phyloP scores from a whole-genome alignment of 2,329 filamentous ascomycete genomes.

The Exophiala viscosa region DNA sequence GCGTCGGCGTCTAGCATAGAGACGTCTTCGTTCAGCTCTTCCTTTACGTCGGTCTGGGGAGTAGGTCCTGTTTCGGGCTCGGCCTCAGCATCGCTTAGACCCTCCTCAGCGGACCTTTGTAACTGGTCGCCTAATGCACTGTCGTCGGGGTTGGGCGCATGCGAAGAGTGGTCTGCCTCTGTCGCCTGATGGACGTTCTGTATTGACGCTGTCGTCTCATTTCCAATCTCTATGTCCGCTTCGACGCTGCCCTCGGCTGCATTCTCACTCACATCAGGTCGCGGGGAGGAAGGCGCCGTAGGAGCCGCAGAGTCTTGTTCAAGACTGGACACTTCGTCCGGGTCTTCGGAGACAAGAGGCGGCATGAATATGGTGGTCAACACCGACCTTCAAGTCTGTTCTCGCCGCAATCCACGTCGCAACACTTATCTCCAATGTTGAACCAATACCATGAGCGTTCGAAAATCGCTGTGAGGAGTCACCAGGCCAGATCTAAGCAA shows the following conservation, averaged over 20 bases:
- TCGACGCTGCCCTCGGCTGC: not conserved
- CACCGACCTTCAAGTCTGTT: not conserved
- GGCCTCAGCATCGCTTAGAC: conserved; percentile 12
- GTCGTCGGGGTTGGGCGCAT: conserved; percentile 15
- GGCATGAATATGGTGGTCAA: conserved; percentile 9
- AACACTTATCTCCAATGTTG: not conserved
- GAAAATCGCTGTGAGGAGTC: no score
- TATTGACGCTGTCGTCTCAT: not conserved
- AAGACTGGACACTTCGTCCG: conserved; percentile 10
- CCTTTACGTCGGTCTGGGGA: conserved; percentile 1
- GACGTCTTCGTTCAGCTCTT: conserved; percentile 14
- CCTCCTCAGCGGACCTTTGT: conserved; percentile 22
- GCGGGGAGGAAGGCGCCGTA: not conserved
- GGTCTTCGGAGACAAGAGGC: conserved; percentile 13
- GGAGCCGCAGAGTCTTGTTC: not conserved
- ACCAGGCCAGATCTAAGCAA: no score
- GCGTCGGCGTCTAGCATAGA: conserved; percentile 17
- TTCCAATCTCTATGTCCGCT: not conserved
- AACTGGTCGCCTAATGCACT: conserved; percentile 21
- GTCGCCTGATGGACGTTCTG: not conserved
- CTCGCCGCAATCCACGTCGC: not conserved
- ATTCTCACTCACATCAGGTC: not conserved
- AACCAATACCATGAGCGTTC: not conserved
- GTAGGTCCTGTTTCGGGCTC: not conserved
- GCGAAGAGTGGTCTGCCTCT: not conserved